Conservation (phyloP, 805 yeast species). For the Nakazawaea wyomingensis region DNA sequence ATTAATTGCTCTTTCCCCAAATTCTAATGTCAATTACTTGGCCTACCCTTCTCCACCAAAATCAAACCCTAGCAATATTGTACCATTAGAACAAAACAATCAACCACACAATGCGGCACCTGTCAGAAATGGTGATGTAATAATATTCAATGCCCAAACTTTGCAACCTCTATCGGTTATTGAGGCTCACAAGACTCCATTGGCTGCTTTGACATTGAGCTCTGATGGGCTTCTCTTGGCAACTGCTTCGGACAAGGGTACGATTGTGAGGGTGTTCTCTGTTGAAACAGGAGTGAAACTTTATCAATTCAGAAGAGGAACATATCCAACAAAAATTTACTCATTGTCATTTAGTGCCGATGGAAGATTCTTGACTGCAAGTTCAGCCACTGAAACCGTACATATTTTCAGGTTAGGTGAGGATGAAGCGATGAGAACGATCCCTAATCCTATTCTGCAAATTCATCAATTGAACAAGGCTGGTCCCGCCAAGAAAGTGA, state of each 20-base stretch:
- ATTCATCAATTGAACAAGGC: constrained; percentile 16
- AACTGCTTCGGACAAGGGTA: constrained; percentile 90
- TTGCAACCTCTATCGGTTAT: constrained; percentile 80
- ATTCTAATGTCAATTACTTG: constrained; percentile 45
- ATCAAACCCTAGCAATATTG: constrained; percentile 17
- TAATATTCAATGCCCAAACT: constrained; percentile 73
- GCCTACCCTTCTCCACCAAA: constrained; percentile 80
- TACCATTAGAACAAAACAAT: not conserved
- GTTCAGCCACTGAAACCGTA: constrained; percentile 88
- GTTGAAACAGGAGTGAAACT: constrained; percentile 67
- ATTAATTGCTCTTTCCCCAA: constrained; percentile 55
- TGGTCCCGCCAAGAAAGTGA: constrained; percentile 6
- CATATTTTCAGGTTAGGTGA: constrained; percentile 79
- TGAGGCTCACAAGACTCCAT: constrained; percentile 81
- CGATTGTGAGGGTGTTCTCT: constrained; percentile 78
- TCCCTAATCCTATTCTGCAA: constrained; percentile 17
- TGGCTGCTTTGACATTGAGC: constrained; percentile 69
- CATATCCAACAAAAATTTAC: constrained; percentile 82
- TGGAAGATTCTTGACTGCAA: constrained; percentile 70
- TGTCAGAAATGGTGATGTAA: constrained; percentile 61
- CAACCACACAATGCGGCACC: constrained; percentile 10
- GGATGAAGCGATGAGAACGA: constrained; percentile 31
- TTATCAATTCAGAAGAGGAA: constrained; percentile 80
- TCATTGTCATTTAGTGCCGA: constrained; percentile 77
- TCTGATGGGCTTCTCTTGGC: constrained; percentile 79